Evolutionary conservation across 1,284 basidiomycete species (phyloP), one percentile per base, ranked within the genome.

Genomic region (Grifola frondosa): DNA sequence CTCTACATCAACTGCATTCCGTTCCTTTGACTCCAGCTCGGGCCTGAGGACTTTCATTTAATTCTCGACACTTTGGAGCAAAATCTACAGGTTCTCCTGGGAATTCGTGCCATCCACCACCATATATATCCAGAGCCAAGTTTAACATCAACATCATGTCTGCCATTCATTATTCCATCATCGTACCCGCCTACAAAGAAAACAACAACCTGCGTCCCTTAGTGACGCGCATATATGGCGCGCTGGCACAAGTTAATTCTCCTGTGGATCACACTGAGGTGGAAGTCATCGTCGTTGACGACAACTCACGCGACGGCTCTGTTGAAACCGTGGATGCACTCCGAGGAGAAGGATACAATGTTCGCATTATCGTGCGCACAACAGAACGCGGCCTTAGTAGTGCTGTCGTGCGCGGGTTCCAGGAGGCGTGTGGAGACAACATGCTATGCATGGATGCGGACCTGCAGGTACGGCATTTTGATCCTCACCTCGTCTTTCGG

Each of bases 131-230:
- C 21, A 6, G n/a, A n/a, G n/a, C n/a, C n/a, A n/a, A n/a, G n/a
- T n/a, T n/a, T n/a, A n/a, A n/a, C 22, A 17, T 21, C 17, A 37
- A 1, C 32, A 30, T 10, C 16, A 51, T 53, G 51, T 53, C 51
- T 20, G 37, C 53, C 30, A 65, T 66, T 28, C 54, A 56, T 29
- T 62, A 64, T 60, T 67, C 68, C 31, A 65, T 75, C 57, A 54
- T 75, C 52, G 65, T 75, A n/a, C 73, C 73, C 31, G 68, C 71
- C 7, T 75, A 70, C 59, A 68, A 66, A 50, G 73, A 75, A 56
- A 66, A 67, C 26, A 61, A 61, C 37, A 75, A 75, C 58, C 52
- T 71, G 31, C 61, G 65, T 20, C 67, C 70, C 12, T 65, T 73
- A 32, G 66, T 70, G 23, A 65, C 63, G 5, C 63, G 67, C 29